Conservation (phyloP, 345 rosid species). For the Turnera subulata region DNA sequence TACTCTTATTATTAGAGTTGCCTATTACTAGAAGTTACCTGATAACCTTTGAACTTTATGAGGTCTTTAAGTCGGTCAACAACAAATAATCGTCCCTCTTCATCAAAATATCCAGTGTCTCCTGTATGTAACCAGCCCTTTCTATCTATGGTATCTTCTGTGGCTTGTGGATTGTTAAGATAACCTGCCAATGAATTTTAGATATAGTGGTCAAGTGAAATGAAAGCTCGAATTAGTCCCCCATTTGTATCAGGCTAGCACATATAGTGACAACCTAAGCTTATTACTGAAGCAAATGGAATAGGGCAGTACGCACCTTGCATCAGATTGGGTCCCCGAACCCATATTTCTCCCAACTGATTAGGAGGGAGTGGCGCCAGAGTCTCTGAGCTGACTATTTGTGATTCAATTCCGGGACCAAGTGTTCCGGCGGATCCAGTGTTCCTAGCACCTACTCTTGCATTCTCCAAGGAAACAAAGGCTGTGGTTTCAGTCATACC, state of each 20-base stretch:
- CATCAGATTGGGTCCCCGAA: constrained; percentile 92
- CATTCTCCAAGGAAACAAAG: constrained; percentile 54
- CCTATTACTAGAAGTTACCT: constrained; percentile 2
- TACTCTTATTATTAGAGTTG: neutral
- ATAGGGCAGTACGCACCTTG: constrained; percentile 55
- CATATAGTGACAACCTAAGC: constrained; percentile 13
- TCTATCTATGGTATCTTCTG: constrained; percentile 47
- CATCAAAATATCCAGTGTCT: constrained; percentile 59
- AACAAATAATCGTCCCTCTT: constrained; percentile 51
- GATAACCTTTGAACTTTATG: constrained; percentile 65
- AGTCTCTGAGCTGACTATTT: constrained; percentile 54
- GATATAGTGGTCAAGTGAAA: neutral
- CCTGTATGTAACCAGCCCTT: constrained; percentile 66
- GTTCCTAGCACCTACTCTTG: constrained; percentile 35
- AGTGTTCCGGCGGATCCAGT: constrained; percentile 78
- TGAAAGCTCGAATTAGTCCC: no score
- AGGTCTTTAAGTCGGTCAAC: constrained; percentile 62
- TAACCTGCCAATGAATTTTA: constrained; percentile 33
- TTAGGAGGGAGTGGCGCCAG: constrained; percentile 71
- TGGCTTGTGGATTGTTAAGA: constrained; percentile 51
- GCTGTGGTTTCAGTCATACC: constrained; percentile 87
- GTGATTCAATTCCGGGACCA: constrained; percentile 65
- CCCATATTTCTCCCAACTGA: constrained; percentile 78
- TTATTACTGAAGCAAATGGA: neutral
- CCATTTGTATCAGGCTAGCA: no score